Percentiles rank a stretch among this genome's conserved stretches.
Conservation (phyloP, 1,139 yeast genomes). For the Insectozyma bohioensis region DNA sequence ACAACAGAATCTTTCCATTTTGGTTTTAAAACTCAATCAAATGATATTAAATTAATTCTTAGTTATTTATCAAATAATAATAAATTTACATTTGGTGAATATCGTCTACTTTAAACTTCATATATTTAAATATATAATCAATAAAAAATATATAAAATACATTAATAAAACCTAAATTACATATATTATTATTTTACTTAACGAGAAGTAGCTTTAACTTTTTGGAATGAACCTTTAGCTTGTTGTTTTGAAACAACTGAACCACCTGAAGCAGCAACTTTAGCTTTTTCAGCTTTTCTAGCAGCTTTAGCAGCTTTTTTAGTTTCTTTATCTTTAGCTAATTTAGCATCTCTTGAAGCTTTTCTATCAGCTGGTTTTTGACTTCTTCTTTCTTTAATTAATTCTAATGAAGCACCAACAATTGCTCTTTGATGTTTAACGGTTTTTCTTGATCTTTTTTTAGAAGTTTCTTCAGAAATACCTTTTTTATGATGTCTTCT, state of each 20-base stretch:
- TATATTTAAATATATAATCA: slow-evolving; percentile 4
- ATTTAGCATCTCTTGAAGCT: slow-evolving; percentile 93
- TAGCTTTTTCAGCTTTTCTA: slow-evolving; percentile 94
- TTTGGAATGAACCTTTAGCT: slow-evolving; percentile 94
- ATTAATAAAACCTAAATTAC: slow-evolving; percentile 12
- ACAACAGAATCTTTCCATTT: slow-evolving; percentile 46
- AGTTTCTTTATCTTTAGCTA: slow-evolving; percentile 91
- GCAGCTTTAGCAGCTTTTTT: slow-evolving; percentile 91
- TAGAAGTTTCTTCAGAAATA: slow-evolving; percentile 95
- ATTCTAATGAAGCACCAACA: slow-evolving; percentile 98
- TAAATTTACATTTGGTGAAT: slow-evolving; percentile 38
- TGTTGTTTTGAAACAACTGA: slow-evolving; percentile 74
- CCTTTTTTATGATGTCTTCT: slow-evolving; percentile 99
- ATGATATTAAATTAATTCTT: slow-evolving; percentile 24
- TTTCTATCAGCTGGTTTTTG: slow-evolving; percentile 97
- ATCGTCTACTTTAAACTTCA: slow-evolving; percentile 16
- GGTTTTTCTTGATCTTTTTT: slow-evolving; percentile 97
- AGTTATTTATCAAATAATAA: slow-evolving; percentile 25
- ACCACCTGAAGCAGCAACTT: slow-evolving; percentile 72
- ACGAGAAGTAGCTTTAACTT: slow-evolving; percentile 96
- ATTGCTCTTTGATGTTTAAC: slow-evolving; percentile 99
- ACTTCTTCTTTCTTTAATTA: slow-evolving; percentile 96
- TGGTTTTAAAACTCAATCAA: slow-evolving; percentile 25
- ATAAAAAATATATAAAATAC: slow-evolving; percentile 15
- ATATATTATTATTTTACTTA: slow-evolving; percentile 43